These are phyloP conservation scores for Aspergillus leporis DNA, from an alignment of 495 filamentous ascomycete species.

Conservation along the genomic window DNA sequence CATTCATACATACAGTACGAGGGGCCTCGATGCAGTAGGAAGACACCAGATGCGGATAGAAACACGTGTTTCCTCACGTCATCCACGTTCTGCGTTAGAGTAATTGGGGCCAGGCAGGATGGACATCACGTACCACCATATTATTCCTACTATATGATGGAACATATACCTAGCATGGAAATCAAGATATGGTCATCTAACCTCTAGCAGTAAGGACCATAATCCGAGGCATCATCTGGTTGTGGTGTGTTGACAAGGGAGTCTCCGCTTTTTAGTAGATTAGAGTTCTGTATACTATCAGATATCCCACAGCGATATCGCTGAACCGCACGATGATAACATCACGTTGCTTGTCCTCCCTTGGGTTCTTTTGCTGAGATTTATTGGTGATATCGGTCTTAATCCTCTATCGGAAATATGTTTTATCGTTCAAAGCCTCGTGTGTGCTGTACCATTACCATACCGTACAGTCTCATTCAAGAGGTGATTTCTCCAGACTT, in stretches of 20 bases:
- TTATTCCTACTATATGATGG: too few relatives aligned
- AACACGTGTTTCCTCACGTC: conserved; percentile 35
- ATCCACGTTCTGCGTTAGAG: too few relatives aligned
- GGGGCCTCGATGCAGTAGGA: not conserved
- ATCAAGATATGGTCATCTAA: too few relatives aligned
- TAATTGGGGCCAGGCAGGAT: not conserved
- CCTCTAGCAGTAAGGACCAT: too few relatives aligned
- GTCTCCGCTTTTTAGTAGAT: not conserved
- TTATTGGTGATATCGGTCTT: too few relatives aligned
- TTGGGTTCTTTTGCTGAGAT: too few relatives aligned
- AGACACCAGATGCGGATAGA: conserved; percentile 17
- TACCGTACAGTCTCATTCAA: not conserved
- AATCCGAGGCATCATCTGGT: too few relatives aligned
- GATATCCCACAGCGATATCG: not conserved
- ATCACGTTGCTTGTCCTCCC: too few relatives aligned
- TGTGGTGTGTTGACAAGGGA: not conserved
- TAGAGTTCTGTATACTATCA: not conserved
- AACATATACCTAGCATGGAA: too few relatives aligned
- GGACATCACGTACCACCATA: not conserved
- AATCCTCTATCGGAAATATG: too few relatives aligned
- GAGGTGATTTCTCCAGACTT: not conserved
- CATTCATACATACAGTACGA: too few relatives aligned
- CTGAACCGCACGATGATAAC: not conserved
- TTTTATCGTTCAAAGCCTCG: not conserved
- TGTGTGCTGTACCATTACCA: not conserved